Evolutionary conservation across 2,329 filamentous ascomycete genomes (phyloP), one percentile per base, ranked within the genome.

Genomic region (Ophiostoma australiae): DNA sequence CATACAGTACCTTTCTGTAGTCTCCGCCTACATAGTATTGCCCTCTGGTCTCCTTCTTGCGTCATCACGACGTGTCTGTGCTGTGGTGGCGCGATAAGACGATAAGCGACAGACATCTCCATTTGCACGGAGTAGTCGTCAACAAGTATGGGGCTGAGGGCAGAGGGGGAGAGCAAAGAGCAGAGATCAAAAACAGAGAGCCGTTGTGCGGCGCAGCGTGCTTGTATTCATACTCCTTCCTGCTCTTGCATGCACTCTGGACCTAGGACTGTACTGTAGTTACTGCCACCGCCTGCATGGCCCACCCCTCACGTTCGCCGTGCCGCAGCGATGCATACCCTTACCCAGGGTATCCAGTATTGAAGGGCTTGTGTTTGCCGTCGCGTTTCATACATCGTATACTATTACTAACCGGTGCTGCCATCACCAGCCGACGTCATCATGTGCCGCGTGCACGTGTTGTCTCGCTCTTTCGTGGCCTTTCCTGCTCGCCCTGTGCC

Each of bases 51-150:
- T 17, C 13, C 23, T 58, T 58, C n/a, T 15, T 58, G 52, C 52
- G 52, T 58, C 52, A 58, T 58, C 52, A 13, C 23, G n/a, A 58
- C 23, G 52, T 58, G n/a, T 58, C 52, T 48, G 44, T 48, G 44
- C 44, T n/a, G 20, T 17, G 20, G 52, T 58, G 52, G 23, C 23
- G 52, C 52, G 52, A 58, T 58, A 58, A 58, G 52, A 58, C 52
- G 52, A 58, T 58, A 58, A 58, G 52, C 52, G 52, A 58, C 52
- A 6, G 52, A 23, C 52, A 58, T 27, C n/a, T 27, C 52, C n/a
- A 13, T 58, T 1, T 27, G 17, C 17, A 48, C 37, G 37, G 13
- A 8, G 44, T 48, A 48, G 44, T 48, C 44, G 20, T 48, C 17
- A 7, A 20, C 44, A 48, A 20, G 44, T 48, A 48, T 48, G 44